phyloP scores from a whole-genome alignment of 1,284 basidiomycete genomes.

The Violaceomyces palustris region DNA sequence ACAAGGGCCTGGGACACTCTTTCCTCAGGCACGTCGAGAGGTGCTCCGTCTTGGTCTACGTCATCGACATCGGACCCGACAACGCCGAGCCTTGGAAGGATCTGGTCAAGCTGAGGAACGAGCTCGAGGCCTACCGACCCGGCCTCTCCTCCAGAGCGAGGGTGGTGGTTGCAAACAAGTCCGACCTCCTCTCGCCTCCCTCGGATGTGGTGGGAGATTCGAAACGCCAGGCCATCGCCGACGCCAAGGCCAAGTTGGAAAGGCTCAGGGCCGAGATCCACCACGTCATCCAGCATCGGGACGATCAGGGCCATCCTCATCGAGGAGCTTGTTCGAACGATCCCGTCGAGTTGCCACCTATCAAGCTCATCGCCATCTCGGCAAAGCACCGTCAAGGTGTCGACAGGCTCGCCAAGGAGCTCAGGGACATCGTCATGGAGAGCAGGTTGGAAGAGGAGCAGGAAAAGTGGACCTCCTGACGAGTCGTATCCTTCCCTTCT shows the following conservation, averaged over 20 bases:
- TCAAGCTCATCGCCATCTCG: conserved; percentile 16
- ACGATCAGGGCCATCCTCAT: not conserved
- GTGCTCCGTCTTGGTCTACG: conserved; percentile 81
- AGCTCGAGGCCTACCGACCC: conserved; percentile 74
- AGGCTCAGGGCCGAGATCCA: conserved; percentile 2
- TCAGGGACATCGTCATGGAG: conserved; percentile 14
- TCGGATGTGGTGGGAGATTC: not conserved
- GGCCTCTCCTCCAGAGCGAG: conserved; percentile 64
- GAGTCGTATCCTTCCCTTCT: no score
- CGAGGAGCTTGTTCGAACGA: not conserved
- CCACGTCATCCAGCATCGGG: conserved; percentile 10
- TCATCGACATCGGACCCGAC: conserved; percentile 75
- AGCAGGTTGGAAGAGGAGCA: conserved; percentile 1
- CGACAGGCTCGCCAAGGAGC: conserved; percentile 12
- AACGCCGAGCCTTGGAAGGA: conserved; percentile 62
- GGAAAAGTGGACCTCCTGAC: no score
- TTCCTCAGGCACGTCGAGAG: conserved; percentile 92
- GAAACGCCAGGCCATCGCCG: conserved; percentile 2
- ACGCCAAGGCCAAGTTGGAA: conserved; percentile 14
- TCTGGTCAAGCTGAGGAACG: conserved; percentile 66
- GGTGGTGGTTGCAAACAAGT: conserved; percentile 87
- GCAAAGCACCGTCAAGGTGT: conserved; percentile 29
- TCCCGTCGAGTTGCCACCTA: no score
- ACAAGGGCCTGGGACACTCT: conserved; percentile 86
- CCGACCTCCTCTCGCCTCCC: conserved; percentile 62